A percentile compares a stretch with the other conserved stretches of the same genome.
These are phyloP conservation scores for Mycosarcoma maydis DNA, from an alignment of 1,284 basidiomycete species.

Conservation along the genomic window DNA sequence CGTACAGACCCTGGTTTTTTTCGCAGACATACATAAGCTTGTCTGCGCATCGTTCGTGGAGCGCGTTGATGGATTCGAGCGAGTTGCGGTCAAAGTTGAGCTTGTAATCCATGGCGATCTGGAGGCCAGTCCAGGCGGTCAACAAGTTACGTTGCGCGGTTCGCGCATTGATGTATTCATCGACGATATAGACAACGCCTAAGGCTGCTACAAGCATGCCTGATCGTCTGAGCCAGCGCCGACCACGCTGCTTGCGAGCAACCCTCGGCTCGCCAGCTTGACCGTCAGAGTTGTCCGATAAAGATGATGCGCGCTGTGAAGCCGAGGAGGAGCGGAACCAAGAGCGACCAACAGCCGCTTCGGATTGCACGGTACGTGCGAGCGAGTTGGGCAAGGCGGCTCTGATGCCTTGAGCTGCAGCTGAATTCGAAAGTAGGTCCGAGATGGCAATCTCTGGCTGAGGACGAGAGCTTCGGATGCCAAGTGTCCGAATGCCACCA, in stretches of 20 bases:
- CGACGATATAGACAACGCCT: constrained; percentile 28
- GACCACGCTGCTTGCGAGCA: constrained; percentile 1
- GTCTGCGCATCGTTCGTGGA: constrained; percentile 57
- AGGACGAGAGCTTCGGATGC: constrained; percentile 22
- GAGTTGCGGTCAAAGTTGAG: constrained; percentile 55
- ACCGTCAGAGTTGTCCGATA: not conserved
- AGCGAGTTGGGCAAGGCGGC: constrained; percentile 24
- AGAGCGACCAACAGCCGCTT: constrained; percentile 18
- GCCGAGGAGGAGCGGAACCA: constrained; percentile 25
- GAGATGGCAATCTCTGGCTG: constrained; percentile 37
- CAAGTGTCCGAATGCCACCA: constrained; percentile 10
- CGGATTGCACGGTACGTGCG: constrained; percentile 11
- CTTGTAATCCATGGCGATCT: constrained; percentile 61
- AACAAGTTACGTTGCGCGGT: constrained; percentile 52
- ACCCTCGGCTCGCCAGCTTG: not conserved
- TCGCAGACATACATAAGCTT: constrained; percentile 57
- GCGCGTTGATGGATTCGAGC: constrained; percentile 49
- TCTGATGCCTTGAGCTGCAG: constrained; percentile 15
- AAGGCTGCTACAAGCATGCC: constrained; percentile 11
- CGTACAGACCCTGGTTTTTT: constrained; percentile 56
- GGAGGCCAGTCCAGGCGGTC: constrained; percentile 48
- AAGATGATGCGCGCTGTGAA: constrained; percentile 1
- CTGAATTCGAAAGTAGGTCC: constrained; percentile 31
- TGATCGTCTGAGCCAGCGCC: constrained; percentile 15
- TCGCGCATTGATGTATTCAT: constrained; percentile 43